Conservation (phyloP, 805 yeast species). For the Metschnikowia chrysomelidarum region DNA sequence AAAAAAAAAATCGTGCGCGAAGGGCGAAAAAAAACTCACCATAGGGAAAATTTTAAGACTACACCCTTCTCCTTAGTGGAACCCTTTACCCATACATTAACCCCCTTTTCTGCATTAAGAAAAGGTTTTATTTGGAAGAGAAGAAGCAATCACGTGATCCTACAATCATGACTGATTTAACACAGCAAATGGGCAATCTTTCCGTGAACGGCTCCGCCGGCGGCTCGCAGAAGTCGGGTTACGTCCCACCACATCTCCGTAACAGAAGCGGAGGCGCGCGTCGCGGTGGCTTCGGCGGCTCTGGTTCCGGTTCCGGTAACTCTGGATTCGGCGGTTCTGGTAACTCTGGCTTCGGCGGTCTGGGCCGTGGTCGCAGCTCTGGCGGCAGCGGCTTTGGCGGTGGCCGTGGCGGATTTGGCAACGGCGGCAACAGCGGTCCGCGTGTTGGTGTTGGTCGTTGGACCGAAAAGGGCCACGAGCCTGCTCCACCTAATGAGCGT, state of each 20-base stretch:
- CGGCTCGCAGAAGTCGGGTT: constrained; percentile 19
- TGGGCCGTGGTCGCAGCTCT: constrained; percentile 14
- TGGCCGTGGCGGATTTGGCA: constrained; percentile 33
- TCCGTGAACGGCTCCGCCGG: constrained; percentile 41
- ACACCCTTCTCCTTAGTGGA: constrained; percentile 7
- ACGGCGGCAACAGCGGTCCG: constrained; percentile 23
- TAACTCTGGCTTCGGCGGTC: constrained; percentile 4
- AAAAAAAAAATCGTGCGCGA: constrained; percentile 1
- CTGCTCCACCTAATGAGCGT: constrained; percentile 67
- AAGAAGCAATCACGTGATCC: background rate
- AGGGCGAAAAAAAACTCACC: constrained; percentile 2
- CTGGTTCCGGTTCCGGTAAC: constrained; percentile 16
- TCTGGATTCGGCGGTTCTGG: too few relatives aligned
- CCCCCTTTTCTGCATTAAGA: too few relatives aligned
- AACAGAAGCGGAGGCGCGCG: constrained; percentile 31
- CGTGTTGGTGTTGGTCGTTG: constrained; percentile 76
- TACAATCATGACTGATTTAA: constrained; percentile 54
- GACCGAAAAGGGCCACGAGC: constrained; percentile 84
- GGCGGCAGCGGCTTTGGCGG: constrained; percentile 27
- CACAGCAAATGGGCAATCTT: constrained; percentile 56
- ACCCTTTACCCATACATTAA: background rate
- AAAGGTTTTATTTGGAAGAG: background rate
- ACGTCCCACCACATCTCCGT: constrained; percentile 35
- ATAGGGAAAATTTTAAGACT: constrained; percentile 5
- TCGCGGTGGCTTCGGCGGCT: constrained; percentile 31